Conservation (phyloP, 2,329 filamentous ascomycete species). For the Bipolaris bicolor region DNA sequence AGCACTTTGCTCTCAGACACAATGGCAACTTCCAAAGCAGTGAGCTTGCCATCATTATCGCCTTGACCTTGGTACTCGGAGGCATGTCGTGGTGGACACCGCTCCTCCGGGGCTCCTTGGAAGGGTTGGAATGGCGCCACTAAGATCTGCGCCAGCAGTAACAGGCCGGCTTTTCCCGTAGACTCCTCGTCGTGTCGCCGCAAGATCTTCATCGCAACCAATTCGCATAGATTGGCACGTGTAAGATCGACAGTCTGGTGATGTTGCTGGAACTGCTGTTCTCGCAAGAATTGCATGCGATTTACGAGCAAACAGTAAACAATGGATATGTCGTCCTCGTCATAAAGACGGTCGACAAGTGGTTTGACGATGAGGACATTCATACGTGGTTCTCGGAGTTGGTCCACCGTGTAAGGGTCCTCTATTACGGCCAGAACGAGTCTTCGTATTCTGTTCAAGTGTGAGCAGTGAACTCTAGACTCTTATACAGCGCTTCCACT, state of each 20-base stretch:
- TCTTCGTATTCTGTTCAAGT: slow-evolving; percentile 48
- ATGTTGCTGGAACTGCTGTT: slow-evolving; percentile 76
- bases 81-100: slow-evolving; percentile 62
- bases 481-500: neutral
- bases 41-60: slow-evolving; percentile 66
- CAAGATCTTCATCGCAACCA: slow-evolving; percentile 78
- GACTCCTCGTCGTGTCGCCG: slow-evolving; percentile 81
- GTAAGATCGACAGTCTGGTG: slow-evolving; percentile 83
- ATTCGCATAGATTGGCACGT: slow-evolving; percentile 77
- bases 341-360: slow-evolving; percentile 82
- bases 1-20: slow-evolving; percentile 82
- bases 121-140: slow-evolving; percentile 86
- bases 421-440: slow-evolving; percentile 59
- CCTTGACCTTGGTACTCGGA: slow-evolving; percentile 55
- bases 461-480: slow-evolving; percentile 1
- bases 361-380: slow-evolving; percentile 81
- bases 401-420: slow-evolving; percentile 72
- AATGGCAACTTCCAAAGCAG: slow-evolving; percentile 82
- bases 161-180: slow-evolving; percentile 70
- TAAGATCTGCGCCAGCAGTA: slow-evolving; percentile 78
- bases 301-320: slow-evolving; percentile 87
- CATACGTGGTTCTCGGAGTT: slow-evolving; percentile 80
- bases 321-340: slow-evolving; percentile 78
- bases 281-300: slow-evolving; percentile 76
- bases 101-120: slow-evolving; percentile 75